Percentiles rank a stretch among this genome's conserved stretches.
These are phyloP conservation scores for Lasiosphaeriaceae sp. DNA, from an alignment of 495 filamentous ascomycete species.

Conservation along the genomic window DNA sequence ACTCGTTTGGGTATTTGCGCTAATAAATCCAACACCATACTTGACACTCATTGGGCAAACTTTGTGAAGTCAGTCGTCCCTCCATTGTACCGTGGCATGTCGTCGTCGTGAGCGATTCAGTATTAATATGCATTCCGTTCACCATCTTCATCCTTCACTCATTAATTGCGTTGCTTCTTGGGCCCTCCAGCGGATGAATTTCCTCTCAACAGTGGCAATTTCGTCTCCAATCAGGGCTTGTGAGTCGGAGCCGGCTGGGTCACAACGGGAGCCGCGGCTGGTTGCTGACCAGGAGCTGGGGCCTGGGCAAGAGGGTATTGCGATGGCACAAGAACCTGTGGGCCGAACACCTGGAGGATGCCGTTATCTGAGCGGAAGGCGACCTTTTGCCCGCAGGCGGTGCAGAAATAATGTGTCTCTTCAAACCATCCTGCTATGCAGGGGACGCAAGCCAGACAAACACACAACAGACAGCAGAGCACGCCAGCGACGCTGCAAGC, in stretches of 20 bases:
- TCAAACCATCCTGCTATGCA: conserved; percentile 33
- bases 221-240: background rate
- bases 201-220: too few relatives aligned
- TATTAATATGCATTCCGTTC: too few relatives aligned
- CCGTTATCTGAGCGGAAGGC: conserved; percentile 22
- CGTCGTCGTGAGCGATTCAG: too few relatives aligned
- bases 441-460: conserved; percentile 30
- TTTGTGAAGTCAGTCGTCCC: too few relatives aligned
- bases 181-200: too few relatives aligned
- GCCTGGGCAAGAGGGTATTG: background rate
- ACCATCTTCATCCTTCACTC: too few relatives aligned
- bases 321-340: conserved; percentile 12
- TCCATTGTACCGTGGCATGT: too few relatives aligned
- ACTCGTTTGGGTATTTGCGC: too few relatives aligned
- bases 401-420: conserved; percentile 25
- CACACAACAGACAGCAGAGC: conserved; percentile 28
- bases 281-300: background rate
- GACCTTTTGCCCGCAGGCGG: conserved; percentile 22
- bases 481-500: conserved; percentile 23
- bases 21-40: too few relatives aligned
- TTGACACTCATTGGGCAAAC: too few relatives aligned
- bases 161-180: too few relatives aligned
- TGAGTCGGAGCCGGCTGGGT: background rate
- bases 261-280: background rate
- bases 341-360: conserved; percentile 15